Percentiles rank a stretch among this genome's conserved stretches.
Evolutionary conservation across 1,284 basidiomycete genomes (phyloP).

Genomic region (Mycena sp.): DNA sequence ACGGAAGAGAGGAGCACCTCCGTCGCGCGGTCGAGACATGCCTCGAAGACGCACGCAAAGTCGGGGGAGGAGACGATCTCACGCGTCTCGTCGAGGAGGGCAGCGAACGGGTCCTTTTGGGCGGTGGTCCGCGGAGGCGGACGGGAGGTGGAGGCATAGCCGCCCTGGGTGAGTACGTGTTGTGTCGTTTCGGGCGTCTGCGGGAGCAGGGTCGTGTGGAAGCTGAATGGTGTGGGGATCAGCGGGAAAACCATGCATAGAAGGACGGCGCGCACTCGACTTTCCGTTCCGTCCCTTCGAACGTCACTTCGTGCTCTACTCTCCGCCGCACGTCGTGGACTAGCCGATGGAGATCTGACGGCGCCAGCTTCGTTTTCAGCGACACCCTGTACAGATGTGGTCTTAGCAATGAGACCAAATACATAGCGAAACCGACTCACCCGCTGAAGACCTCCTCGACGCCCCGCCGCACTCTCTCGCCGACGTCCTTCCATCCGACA

Average conservation of each 20-base stretch:
- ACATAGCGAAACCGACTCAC: conserved; percentile 53
- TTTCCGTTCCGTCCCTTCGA: conserved; percentile 65
- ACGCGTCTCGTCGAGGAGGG: conserved; percentile 77
- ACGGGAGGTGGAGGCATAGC: conserved; percentile 47
- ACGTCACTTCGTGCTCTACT: conserved; percentile 77
- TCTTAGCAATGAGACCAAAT: neutral
- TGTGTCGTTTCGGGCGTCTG: conserved; percentile 73
- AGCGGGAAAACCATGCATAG: neutral
- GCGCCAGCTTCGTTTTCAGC: conserved; percentile 77
- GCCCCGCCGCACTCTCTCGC: conserved; percentile 73
- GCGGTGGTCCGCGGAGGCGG: conserved; percentile 23
- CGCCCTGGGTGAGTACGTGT: conserved; percentile 75
- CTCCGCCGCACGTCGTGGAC: conserved; percentile 75
- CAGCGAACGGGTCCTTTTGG: conserved; percentile 56
- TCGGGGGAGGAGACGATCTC: conserved; percentile 72
- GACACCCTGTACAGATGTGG: conserved; percentile 63
- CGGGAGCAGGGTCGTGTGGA: conserved; percentile 79
- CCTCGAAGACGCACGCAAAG: conserved; percentile 74
- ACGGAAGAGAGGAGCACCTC: conserved; percentile 45
- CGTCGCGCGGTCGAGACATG: conserved; percentile 75
- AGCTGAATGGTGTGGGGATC: conserved; percentile 52
- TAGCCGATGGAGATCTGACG: conserved; percentile 73
- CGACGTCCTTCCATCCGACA: conserved; percentile 87
- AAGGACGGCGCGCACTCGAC: conserved; percentile 55
- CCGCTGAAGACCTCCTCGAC: conserved; percentile 85